phyloP scores from a whole-genome alignment of 208 protist species.

The Trypanosoma platydactyli region DNA sequence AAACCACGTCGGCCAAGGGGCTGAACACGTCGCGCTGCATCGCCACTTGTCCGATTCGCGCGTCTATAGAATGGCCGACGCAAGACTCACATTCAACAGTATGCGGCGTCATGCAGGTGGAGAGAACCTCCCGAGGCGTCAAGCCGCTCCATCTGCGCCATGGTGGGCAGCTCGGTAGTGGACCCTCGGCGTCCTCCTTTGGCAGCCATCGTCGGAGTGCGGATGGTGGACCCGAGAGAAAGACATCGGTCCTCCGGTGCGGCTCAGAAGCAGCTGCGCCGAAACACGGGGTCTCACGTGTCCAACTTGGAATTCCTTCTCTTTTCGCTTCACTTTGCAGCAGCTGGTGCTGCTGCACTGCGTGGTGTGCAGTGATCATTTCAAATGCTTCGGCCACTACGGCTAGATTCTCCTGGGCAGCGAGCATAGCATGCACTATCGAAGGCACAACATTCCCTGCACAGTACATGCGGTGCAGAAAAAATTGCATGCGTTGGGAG shows the following conservation, averaged over 20 bases:
- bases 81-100: not conserved
- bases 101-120: conserved; percentile 8
- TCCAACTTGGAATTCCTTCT: not conserved
- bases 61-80: not conserved
- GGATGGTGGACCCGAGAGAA: conserved; percentile 12
- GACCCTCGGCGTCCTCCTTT: conserved; percentile 1
- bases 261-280: not conserved
- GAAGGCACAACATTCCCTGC: conserved; percentile 28
- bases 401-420: conserved; percentile 12
- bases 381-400: conserved; percentile 15
- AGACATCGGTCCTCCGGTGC: not conserved
- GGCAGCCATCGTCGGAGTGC: conserved; percentile 2
- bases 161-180: conserved; percentile 2
- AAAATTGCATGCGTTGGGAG: conserved; percentile 30
- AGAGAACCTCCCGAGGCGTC: conserved; percentile 20
- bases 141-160: conserved; percentile 9
- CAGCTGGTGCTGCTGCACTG: conserved; percentile 10
- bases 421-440: conserved; percentile 32
- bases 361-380: conserved; percentile 17
- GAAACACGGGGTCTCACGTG: not conserved
- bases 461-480: conserved; percentile 32
- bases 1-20: conserved; percentile 10
- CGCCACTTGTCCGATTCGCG: conserved; percentile 9
- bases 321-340: not conserved
- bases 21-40: conserved; percentile 21